phyloP scores from a whole-genome alignment of 2,329 filamentous ascomycete species.

The Aureobasidium sp. region DNA sequence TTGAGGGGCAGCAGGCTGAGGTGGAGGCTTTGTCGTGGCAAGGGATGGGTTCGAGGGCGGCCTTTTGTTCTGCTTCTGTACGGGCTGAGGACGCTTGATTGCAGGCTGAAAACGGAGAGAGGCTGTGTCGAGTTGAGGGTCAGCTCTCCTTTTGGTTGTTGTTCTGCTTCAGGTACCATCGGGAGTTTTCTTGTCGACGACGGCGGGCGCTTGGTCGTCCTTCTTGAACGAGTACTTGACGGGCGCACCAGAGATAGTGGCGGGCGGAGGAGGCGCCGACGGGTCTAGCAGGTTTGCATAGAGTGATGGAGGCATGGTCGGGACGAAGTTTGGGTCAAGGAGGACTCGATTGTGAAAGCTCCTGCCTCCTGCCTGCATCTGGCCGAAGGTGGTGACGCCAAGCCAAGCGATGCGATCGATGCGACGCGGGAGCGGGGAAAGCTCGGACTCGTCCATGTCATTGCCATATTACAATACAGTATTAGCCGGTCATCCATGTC shows the following conservation, averaged over 20 bases:
- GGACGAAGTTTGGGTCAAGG: neutral
- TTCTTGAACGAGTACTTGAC: conserved; percentile 68
- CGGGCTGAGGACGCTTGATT: conserved; percentile 67
- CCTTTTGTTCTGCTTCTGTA: conserved; percentile 57
- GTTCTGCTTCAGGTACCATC: conserved; percentile 49
- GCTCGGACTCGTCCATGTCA: conserved; percentile 1
- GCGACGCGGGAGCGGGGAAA: conserved; percentile 6
- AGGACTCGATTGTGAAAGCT: neutral
- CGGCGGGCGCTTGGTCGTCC: conserved; percentile 40
- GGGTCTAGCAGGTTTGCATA: conserved; percentile 76
- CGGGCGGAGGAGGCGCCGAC: conserved; percentile 30
- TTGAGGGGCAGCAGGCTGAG: conserved; percentile 20
- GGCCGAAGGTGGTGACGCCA: neutral
- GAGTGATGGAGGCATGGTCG: conserved; percentile 46
- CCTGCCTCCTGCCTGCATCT: too few species aligned
- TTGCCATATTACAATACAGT: too few species aligned
- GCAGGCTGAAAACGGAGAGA: conserved; percentile 74
- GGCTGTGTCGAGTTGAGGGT: conserved; percentile 40
- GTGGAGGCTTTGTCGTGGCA: conserved; percentile 23
- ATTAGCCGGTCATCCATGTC: too few species aligned
- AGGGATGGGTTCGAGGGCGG: conserved; percentile 30
- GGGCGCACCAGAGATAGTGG: conserved; percentile 72
- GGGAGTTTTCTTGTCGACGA: conserved; percentile 53
- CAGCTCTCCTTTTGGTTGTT: conserved; percentile 37
- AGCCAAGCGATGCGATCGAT: neutral